Evolutionary conservation across 805 yeast species (phyloP).

Genomic region (Sungouiella blattae): DNA sequence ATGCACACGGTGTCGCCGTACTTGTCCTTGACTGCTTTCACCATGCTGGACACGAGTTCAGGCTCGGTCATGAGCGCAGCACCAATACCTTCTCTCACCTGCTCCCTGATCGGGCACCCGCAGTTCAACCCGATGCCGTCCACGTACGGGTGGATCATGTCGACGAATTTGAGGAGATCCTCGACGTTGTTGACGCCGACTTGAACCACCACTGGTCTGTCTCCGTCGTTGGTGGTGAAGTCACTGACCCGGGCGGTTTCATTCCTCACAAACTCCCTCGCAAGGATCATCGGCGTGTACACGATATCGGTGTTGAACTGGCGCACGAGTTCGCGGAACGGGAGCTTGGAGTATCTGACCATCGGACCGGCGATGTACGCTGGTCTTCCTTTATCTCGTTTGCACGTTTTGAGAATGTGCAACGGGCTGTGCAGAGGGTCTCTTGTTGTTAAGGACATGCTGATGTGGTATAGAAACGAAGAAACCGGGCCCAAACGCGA

Average conservation of each 20-base stretch:
- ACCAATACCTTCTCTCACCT: conserved; percentile 93
- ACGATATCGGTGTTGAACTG: conserved; percentile 76
- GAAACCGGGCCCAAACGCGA: too few relatives aligned
- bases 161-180: conserved; percentile 78
- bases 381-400: conserved; percentile 26
- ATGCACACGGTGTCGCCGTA: conserved; percentile 71
- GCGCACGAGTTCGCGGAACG: conserved; percentile 76
- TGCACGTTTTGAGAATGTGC: conserved; percentile 26
- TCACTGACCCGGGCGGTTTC: conserved; percentile 77
- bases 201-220: conserved; percentile 77
- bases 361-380: conserved; percentile 73
- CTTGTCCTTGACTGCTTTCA: conserved; percentile 69
- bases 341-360: conserved; percentile 94
- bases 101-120: conserved; percentile 96
- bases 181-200: conserved; percentile 84
- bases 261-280: conserved; percentile 89
- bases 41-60: conserved; percentile 79
- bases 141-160: conserved; percentile 84
- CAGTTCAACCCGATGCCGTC: conserved; percentile 95
- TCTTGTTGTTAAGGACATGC: too few relatives aligned
- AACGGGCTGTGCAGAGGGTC: conserved; percentile 31
- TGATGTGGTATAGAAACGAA: too few relatives aligned
- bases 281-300: conserved; percentile 94
- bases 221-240: conserved; percentile 72
- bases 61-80: conserved; percentile 90